A percentile compares a stretch with the other conserved stretches of the same genome.
phyloP scores from a whole-genome alignment of 2,329 filamentous ascomycete genomes.

The Aspergillus persii region DNA sequence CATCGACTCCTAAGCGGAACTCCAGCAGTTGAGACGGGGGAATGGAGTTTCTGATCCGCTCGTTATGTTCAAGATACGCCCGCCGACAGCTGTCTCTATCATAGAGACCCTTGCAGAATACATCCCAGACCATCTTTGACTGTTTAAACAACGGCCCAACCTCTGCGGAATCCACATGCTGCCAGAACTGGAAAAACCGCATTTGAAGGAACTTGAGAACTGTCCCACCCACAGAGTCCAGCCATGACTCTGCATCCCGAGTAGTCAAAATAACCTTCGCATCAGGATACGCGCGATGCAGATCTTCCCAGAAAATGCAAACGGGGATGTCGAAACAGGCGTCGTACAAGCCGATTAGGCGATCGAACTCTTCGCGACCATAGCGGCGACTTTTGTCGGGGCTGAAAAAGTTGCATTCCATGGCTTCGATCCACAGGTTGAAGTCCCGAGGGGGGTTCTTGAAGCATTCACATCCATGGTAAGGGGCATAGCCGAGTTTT shows the following conservation, averaged over 20 bases:
- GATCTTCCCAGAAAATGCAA: not conserved
- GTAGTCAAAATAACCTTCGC: not conserved
- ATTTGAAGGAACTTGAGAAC: not conserved
- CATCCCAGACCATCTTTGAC: not conserved
- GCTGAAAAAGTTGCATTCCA: not conserved
- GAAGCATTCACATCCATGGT: conserved; percentile 10
- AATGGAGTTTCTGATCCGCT: not conserved
- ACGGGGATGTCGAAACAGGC: not conserved
- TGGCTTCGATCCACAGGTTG: conserved; percentile 4
- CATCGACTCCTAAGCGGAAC: not conserved
- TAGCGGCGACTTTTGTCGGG: not conserved
- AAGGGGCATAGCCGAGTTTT: conserved; percentile 5
- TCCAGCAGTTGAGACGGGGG: not conserved
- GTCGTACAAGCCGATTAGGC: not conserved
- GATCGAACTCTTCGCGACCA: not conserved
- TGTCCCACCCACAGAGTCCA: not conserved
- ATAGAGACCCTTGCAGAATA: not conserved
- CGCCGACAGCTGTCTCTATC: not conserved
- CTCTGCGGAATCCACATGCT: not conserved
- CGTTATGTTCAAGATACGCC: not conserved
- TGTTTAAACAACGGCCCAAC: not conserved
- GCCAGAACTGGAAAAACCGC: not conserved
- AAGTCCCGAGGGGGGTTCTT: conserved; percentile 7
- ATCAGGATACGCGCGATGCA: not conserved
- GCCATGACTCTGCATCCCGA: not conserved